These are phyloP conservation scores for Linaria vulgaris DNA, from an alignment of 257 asterid species.

Conservation along the genomic window DNA sequence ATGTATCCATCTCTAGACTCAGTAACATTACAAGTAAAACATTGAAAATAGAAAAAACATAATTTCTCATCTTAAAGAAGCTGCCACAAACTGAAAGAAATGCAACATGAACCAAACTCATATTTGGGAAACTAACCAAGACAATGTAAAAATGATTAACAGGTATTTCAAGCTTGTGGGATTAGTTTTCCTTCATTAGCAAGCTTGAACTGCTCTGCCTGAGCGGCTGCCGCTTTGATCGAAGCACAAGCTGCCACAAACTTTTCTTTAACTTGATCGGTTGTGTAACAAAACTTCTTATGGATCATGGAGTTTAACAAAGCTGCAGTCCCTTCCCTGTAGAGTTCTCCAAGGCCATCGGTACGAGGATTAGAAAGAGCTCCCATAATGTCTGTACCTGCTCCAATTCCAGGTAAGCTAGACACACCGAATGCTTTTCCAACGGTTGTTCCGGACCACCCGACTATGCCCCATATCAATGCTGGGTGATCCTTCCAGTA, in stretches of 20 bases:
- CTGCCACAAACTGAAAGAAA: conserved; percentile 20
- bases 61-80: conserved; percentile 14
- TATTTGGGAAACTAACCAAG: conserved; percentile 10
- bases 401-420: conserved; percentile 43
- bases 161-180: neutral
- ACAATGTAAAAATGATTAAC: conserved; percentile 7
- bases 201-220: conserved; percentile 74
- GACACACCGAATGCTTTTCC: conserved; percentile 44
- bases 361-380: conserved; percentile 67
- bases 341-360: conserved; percentile 79
- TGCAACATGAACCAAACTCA: conserved; percentile 28
- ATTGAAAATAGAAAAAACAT: conserved; percentile 25
- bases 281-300: conserved; percentile 63
- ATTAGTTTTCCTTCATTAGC: conserved; percentile 64
- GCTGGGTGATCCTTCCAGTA: conserved; percentile 68
- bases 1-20: conserved; percentile 24
- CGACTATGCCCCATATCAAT: conserved; percentile 53
- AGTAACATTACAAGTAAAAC: conserved; percentile 29
- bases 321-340: conserved; percentile 94
- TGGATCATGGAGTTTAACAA: conserved; percentile 80
- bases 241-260: conserved; percentile 65
- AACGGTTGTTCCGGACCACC: conserved; percentile 45
- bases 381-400: conserved; percentile 51
- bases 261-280: conserved; percentile 65
- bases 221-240: conserved; percentile 75